phyloP scores from a whole-genome alignment of 1,284 basidiomycete genomes.

The Leccinum pachyderme region DNA sequence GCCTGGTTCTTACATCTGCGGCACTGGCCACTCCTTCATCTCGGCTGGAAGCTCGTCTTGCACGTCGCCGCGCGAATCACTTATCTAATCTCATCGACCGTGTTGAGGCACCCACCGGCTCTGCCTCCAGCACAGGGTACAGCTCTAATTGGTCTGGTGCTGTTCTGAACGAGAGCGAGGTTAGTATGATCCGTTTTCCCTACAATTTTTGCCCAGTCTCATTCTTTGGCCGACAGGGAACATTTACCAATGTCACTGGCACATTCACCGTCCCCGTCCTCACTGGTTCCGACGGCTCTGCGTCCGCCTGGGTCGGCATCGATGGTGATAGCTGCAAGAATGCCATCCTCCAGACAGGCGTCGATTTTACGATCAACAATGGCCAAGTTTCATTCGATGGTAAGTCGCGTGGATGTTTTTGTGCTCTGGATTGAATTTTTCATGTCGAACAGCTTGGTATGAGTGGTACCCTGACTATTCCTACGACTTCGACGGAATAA shows the following conservation, averaged over 20 bases:
- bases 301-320: background rate
- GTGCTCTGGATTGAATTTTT: background rate
- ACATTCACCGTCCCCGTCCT: background rate
- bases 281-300: background rate
- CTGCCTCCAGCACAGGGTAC: background rate
- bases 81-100: background rate
- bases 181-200: background rate
- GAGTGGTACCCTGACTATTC: background rate
- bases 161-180: background rate
- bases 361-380: background rate
- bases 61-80: background rate
- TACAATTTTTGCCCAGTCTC: background rate
- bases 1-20: background rate
- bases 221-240: background rate
- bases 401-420: background rate
- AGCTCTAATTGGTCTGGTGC: background rate
- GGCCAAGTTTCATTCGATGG: background rate
- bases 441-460: background rate
- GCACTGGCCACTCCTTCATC: background rate
- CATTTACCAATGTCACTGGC: background rate
- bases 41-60: background rate
- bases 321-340: background rate
- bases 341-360: background rate
- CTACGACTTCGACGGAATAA: background rate
- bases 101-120: background rate